Percentiles rank a stretch among this genome's conserved stretches.
phyloP scores from a whole-genome alignment of 1,284 basidiomycete genomes.

The Cutaneotrichosporon sp. region DNA sequence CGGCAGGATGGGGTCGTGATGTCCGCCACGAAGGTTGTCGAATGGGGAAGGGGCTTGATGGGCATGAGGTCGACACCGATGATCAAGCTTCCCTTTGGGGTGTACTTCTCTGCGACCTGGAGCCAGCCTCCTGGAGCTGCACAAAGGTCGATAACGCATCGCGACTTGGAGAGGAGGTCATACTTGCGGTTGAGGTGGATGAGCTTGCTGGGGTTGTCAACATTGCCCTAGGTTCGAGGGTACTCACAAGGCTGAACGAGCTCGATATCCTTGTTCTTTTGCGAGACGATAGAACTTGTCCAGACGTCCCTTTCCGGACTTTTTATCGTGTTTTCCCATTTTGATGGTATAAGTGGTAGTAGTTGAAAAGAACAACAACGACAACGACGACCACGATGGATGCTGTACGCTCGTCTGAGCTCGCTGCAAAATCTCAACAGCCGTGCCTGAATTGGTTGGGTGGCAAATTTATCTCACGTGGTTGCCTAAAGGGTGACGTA shows the following conservation, averaged over 20 bases:
- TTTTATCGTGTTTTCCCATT: conserved; percentile 53
- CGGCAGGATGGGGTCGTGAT: conserved; percentile 93
- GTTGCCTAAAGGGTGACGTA: not conserved
- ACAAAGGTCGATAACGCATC: conserved; percentile 97
- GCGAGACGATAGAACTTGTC: conserved; percentile 84
- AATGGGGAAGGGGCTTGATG: conserved; percentile 92
- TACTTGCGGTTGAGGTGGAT: conserved; percentile 99
- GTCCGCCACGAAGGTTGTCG: conserved; percentile 88
- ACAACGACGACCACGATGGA: not conserved
- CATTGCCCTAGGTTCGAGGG: not conserved
- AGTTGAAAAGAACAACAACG: not conserved
- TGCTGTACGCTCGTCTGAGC: not conserved
- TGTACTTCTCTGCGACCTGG: conserved; percentile 97
- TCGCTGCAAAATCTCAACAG: conserved; percentile 9
- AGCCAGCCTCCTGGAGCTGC: conserved; percentile 99
- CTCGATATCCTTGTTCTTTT: conserved; percentile 94
- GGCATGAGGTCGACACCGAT: conserved; percentile 96
- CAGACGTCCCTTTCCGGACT: conserved; percentile 73
- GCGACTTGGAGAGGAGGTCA: conserved; percentile 79
- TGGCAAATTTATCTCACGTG: conserved; percentile 5
- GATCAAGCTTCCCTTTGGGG: conserved; percentile 92
- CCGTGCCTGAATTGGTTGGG: not conserved
- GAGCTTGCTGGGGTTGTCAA: conserved; percentile 62
- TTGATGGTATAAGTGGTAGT: not conserved
- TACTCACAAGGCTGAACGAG: conserved; percentile 85